Percentiles rank a stretch among this genome's conserved stretches.
These are phyloP conservation scores for Prunus yedoensis DNA, from an alignment of 331 rosid genomes.

Conservation along the genomic window DNA sequence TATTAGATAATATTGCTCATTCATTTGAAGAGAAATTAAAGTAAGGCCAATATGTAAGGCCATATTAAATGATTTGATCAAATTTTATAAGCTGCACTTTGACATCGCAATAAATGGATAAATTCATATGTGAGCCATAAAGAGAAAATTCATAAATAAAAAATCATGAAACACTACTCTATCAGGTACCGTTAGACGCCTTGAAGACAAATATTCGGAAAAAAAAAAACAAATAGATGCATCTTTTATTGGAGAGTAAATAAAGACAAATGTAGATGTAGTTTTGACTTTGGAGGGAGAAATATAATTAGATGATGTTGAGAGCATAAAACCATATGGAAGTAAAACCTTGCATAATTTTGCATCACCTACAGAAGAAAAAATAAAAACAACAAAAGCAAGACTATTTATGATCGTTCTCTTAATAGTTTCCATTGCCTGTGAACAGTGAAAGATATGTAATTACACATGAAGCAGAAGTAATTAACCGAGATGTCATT, in stretches of 20 bases:
- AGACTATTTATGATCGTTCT: background rate
- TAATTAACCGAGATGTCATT: background rate
- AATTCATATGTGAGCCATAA: background rate
- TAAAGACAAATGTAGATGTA: background rate
- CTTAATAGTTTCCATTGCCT: background rate
- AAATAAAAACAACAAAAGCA: background rate
- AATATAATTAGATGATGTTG: background rate
- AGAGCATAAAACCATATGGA: no score
- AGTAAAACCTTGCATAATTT: background rate
- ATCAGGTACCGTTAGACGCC: background rate
- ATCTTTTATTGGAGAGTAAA: background rate
- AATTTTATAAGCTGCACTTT: background rate
- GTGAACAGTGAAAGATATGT: background rate
- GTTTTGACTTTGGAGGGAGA: background rate
- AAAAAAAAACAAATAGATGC: background rate
- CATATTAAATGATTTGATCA: background rate
- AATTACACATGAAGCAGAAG: background rate
- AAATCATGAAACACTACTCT: background rate
- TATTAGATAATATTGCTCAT: background rate
- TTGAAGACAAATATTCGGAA: background rate
- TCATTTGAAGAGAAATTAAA: background rate
- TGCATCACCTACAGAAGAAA: background rate
- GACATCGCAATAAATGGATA: background rate
- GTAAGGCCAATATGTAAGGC: background rate
- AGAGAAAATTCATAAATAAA: background rate